Evolutionary conservation across 2,329 filamentous ascomycete genomes (phyloP).

Genomic region (Xylaria sp.): DNA sequence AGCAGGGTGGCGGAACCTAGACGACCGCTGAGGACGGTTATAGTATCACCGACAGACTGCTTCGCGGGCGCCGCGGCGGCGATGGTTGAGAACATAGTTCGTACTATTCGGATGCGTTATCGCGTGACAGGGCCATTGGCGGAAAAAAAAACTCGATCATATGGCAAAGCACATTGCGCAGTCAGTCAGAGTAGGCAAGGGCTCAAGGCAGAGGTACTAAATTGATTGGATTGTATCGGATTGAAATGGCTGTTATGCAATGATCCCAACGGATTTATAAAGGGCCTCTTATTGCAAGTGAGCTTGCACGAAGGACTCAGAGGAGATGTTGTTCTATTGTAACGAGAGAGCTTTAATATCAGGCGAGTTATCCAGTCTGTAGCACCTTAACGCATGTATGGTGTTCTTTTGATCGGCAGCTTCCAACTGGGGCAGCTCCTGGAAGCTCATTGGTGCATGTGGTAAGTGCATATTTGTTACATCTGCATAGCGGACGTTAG

Average conservation of each 20-base stretch:
- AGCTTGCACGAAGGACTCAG: neutral
- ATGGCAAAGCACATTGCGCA: constrained; percentile 45
- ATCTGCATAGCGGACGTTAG: neutral
- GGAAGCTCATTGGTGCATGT: neutral
- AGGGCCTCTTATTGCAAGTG: neutral
- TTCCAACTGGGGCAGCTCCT: neutral
- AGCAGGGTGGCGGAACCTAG: constrained; percentile 89
- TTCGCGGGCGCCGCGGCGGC: constrained; percentile 83
- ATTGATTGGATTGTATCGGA: neutral
- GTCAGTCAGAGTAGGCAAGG: constrained; percentile 22
- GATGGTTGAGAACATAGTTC: constrained; percentile 69
- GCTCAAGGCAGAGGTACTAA: constrained; percentile 2
- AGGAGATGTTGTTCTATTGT: neutral
- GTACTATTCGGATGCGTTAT: constrained; percentile 44
- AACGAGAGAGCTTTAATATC: constrained; percentile 4
- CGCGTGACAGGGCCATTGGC: constrained; percentile 48
- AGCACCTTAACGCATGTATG: no score
- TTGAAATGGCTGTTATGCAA: constrained; percentile 6
- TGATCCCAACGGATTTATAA: constrained; percentile 3
- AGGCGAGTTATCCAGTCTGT: neutral
- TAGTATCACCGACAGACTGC: constrained; percentile 95
- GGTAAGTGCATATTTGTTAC: neutral
- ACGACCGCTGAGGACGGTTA: constrained; percentile 86
- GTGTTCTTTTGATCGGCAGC: constrained; percentile 21
- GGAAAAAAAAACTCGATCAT: constrained; percentile 37